Evolutionary conservation across 106 monocot species (phyloP).

Genomic region (Agapanthus africanus): DNA sequence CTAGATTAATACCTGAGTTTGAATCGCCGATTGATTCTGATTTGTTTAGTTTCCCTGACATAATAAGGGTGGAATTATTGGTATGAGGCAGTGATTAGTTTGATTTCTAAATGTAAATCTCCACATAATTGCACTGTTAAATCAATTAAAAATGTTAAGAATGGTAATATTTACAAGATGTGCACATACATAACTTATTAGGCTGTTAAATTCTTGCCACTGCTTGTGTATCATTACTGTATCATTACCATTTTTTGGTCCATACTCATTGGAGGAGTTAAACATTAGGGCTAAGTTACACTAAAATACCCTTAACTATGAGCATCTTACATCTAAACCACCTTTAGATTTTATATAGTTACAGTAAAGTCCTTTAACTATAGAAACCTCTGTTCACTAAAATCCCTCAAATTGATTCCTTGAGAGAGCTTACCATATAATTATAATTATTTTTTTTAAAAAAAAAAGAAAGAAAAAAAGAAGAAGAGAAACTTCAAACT

Average conservation of each 20-base stretch:
- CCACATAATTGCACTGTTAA: background rate
- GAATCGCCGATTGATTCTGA: background rate
- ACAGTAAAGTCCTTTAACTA: no score
- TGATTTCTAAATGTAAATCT: background rate
- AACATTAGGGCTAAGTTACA: no score
- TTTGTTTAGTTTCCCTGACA: background rate
- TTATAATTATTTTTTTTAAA: no score
- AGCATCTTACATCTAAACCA: no score
- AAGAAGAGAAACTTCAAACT: background rate
- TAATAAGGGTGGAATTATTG: background rate
- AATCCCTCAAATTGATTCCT: background rate
- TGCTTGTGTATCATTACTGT: no score
- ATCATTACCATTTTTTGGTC: no score
- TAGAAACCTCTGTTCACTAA: background rate
- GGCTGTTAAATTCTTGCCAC: no score
- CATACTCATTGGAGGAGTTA: no score
- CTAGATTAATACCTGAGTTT: background rate
- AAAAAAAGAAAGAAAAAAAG: background rate
- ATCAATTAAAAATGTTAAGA: background rate
- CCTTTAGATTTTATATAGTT: no score
- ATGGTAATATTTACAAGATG: no score
- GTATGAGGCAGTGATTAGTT: background rate
- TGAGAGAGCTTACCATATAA: background rate
- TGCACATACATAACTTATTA: no score
- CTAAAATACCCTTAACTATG: no score